Evolutionary conservation across 2,329 filamentous ascomycete genomes (phyloP).

Genomic region (Raffaelea albimanens): DNA sequence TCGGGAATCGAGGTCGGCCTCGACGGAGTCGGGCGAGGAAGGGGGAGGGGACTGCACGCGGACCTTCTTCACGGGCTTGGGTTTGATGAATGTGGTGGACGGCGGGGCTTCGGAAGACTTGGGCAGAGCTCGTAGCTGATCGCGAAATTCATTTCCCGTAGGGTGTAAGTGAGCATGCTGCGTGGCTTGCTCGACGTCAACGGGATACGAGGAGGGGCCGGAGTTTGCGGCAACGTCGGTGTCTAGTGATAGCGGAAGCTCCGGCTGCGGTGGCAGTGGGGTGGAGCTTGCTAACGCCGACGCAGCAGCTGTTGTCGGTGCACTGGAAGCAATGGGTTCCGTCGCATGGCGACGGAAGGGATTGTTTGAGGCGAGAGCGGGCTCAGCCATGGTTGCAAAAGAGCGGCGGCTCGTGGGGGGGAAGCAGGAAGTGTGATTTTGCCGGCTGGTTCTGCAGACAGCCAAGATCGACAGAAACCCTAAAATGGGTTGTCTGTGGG

Average conservation of each 20-base stretch:
- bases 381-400: slow-evolving; percentile 23
- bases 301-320: slow-evolving; percentile 15
- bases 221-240: slow-evolving; percentile 4
- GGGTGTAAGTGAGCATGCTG: slow-evolving; percentile 14
- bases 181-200: slow-evolving; percentile 2
- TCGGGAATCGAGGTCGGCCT: slow-evolving; percentile 19
- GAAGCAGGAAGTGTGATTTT: too few species aligned
- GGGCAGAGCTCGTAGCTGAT: slow-evolving; percentile 19
- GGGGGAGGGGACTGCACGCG: slow-evolving; percentile 57
- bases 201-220: slow-evolving; percentile 6
- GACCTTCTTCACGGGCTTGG: slow-evolving; percentile 56
- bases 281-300: slow-evolving; percentile 6
- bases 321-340: too few species aligned
- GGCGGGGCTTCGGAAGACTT: slow-evolving; percentile 23
- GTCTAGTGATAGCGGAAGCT: background rate
- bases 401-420: too few species aligned
- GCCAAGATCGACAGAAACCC: too few species aligned
- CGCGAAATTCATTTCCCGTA: slow-evolving; percentile 20
- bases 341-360: slow-evolving; percentile 37
- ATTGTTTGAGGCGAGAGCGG: slow-evolving; percentile 35
- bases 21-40: slow-evolving; percentile 44
- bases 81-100: slow-evolving; percentile 26
- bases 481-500: too few species aligned
- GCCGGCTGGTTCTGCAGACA: too few species aligned
- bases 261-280: background rate